phyloP scores from a whole-genome alignment of 2,329 filamentous ascomycete genomes.

The Epichloe gansuensis region DNA sequence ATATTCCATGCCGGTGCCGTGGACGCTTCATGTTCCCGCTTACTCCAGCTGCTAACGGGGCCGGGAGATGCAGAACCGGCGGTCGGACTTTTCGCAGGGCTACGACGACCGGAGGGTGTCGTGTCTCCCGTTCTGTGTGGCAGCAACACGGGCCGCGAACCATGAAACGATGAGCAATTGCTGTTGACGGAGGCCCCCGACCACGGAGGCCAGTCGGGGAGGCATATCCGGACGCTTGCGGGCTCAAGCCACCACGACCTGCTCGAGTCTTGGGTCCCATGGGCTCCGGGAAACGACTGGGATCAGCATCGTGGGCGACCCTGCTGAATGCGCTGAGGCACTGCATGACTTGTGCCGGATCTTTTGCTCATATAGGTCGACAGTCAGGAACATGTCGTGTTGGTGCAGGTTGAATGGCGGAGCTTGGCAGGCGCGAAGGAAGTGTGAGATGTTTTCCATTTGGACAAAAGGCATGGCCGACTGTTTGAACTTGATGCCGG shows the following conservation, averaged over 20 bases:
- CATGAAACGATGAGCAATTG: conserved; percentile 41
- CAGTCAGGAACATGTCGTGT: conserved; percentile 93
- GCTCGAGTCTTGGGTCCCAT: conserved; percentile 61
- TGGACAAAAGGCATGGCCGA: conserved; percentile 96
- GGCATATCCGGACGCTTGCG: conserved; percentile 47
- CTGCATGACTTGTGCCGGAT: conserved; percentile 90
- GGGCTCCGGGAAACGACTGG: conserved; percentile 57
- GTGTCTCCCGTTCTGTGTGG: conserved; percentile 40
- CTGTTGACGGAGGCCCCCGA: conserved; percentile 43
- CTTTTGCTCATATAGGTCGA: conserved; percentile 89
- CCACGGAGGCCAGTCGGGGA: conserved; percentile 35
- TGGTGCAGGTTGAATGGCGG: conserved; percentile 78
- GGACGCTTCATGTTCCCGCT: conserved; percentile 62
- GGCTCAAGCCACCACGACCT: conserved; percentile 40
- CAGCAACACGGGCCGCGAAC: conserved; percentile 28
- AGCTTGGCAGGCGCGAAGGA: conserved; percentile 75
- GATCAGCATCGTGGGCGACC: conserved; percentile 63
- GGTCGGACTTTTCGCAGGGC: conserved; percentile 47
- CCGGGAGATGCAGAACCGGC: conserved; percentile 38
- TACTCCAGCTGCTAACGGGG: conserved; percentile 80
- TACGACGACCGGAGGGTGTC: conserved; percentile 40
- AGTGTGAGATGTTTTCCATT: conserved; percentile 98
- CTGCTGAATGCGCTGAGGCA: conserved; percentile 87
- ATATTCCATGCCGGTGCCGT: conserved; percentile 97
- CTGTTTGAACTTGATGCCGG: conserved; percentile 78